These are phyloP conservation scores for Delonix regia DNA, from an alignment of 306 rosid species.

Conservation along the genomic window DNA sequence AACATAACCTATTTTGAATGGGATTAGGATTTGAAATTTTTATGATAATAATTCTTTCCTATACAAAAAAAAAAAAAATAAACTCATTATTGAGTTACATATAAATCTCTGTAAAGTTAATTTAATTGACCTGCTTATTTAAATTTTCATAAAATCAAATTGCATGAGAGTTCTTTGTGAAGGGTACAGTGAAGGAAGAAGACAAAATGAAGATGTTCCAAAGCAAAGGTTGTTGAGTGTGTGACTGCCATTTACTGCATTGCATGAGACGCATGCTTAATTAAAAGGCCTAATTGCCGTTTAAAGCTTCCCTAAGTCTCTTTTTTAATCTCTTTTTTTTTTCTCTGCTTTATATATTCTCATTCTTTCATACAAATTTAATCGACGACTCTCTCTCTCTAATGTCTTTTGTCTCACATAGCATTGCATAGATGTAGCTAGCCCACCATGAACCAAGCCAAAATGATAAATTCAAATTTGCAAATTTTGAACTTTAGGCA, in stretches of 20 bases:
- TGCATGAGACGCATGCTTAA: conserved; percentile 26
- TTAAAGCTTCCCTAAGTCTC: conserved; percentile 34
- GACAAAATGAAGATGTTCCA: too few species aligned
- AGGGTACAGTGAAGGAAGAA: too few species aligned
- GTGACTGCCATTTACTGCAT: neutral
- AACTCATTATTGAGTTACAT: neutral
- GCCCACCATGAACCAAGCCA: conserved; percentile 40
- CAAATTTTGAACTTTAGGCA: conserved; percentile 4
- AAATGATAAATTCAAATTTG: conserved; percentile 40
- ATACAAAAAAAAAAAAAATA: neutral
- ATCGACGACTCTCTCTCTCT: too few species aligned
- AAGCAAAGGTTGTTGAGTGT: too few species aligned
- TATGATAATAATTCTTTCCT: neutral
- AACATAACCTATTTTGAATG: too few species aligned
- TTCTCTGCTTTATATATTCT: too few species aligned
- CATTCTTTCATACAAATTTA: neutral
- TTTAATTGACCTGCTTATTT: too few species aligned
- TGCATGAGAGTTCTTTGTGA: neutral
- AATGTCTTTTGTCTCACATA: neutral
- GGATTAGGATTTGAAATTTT: neutral
- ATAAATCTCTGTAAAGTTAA: too few species aligned
- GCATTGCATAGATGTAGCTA: conserved; percentile 27
- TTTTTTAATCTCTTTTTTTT: too few species aligned
- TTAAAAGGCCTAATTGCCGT: neutral
- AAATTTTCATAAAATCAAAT: too few species aligned